phyloP scores from a whole-genome alignment of 164 flowering plant species.

The Vitis rupestris region DNA sequence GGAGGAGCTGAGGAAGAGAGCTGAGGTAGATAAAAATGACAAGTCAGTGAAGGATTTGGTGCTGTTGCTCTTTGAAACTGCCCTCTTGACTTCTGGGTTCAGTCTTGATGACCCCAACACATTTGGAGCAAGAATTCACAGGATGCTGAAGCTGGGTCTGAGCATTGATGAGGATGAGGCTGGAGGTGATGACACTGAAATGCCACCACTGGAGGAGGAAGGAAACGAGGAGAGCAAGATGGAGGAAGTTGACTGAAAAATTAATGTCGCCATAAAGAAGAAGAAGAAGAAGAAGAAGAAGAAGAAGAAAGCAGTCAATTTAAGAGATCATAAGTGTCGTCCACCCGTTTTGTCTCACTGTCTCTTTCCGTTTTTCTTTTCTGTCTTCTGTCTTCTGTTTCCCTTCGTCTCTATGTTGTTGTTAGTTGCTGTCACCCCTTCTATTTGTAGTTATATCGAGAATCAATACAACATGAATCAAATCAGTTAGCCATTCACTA shows the following conservation, averaged over 20 bases:
- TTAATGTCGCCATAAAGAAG: constrained; percentile 9
- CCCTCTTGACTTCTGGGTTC: constrained; percentile 44
- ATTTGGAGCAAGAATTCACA: constrained; percentile 44
- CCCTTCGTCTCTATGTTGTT: no score
- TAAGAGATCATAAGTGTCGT: not conserved
- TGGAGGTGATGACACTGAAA: constrained; percentile 38
- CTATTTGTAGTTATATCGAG: no score
- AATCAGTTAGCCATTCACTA: no score
- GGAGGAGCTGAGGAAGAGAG: constrained; percentile 49
- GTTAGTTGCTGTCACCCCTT: no score
- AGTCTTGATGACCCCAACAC: constrained; percentile 55
- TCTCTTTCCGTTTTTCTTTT: constrained; percentile 24
- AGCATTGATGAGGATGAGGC: constrained; percentile 48
- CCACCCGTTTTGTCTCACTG: no score
- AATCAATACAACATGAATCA: no score
- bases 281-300: constrained; percentile 45
- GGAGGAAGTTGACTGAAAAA: not conserved
- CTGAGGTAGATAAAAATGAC: constrained; percentile 44
- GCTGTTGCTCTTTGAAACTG: constrained; percentile 39
- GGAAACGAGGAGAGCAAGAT: not conserved
- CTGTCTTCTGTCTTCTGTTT: constrained; percentile 8
- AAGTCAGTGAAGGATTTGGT: constrained; percentile 48
- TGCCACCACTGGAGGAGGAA: constrained; percentile 13
- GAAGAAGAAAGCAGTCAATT: constrained; percentile 57
- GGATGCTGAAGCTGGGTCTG: constrained; percentile 48